Conservation (phyloP, 805 yeast genomes). For the Komagataella populi region DNA sequence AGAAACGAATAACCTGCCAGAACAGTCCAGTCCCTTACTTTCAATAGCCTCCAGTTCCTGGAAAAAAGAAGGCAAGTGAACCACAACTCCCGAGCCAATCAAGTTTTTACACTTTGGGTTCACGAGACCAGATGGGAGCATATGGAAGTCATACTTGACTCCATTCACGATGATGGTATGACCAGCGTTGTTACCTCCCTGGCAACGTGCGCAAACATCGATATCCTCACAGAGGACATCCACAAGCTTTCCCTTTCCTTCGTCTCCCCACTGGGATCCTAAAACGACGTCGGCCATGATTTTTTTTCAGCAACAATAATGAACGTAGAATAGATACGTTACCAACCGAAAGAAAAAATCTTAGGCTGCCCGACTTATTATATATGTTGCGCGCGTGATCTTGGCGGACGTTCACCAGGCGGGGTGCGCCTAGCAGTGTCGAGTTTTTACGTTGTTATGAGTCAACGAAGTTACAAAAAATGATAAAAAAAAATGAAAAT, state of each 20-base stretch:
- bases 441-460: neutral
- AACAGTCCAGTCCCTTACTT: constrained; percentile 65
- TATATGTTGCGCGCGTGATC: neutral
- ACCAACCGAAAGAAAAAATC: neutral
- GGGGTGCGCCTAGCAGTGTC: neutral
- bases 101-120: constrained; percentile 84
- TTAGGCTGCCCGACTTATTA: neutral
- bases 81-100: constrained; percentile 92
- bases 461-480: neutral
- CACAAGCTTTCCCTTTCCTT: constrained; percentile 97
- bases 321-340: neutral
- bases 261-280: constrained; percentile 99
- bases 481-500: constrained; percentile 1
- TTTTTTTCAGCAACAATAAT: neutral
- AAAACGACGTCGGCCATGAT: constrained; percentile 81
- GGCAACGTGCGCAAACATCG: constrained; percentile 95
- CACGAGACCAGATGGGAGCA: constrained; percentile 97
- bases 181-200: constrained; percentile 99
- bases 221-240: constrained; percentile 89
- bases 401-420: neutral
- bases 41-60: constrained; percentile 73
- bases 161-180: constrained; percentile 92
- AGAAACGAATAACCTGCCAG: constrained; percentile 72
- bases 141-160: constrained; percentile 91
- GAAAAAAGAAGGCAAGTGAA: constrained; percentile 89